Conservation (phyloP, 148 eudicot genomes). For the Silene uniflora region DNA sequence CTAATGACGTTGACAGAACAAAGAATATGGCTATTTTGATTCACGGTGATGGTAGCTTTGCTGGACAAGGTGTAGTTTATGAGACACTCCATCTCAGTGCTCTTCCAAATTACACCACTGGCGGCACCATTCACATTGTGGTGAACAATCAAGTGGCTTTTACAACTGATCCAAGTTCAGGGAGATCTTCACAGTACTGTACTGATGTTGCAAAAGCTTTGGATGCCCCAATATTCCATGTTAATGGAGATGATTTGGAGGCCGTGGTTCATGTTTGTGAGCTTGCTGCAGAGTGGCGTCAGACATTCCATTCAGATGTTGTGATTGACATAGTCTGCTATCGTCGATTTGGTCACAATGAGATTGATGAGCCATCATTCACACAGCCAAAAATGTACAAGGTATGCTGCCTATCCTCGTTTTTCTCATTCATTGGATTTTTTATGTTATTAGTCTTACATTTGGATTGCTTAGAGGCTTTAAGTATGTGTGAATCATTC, state of each 20-base stretch:
- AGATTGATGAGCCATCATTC: conserved; percentile 93
- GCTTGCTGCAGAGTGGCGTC: conserved; percentile 98
- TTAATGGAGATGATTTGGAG: conserved; percentile 93
- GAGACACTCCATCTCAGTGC: conserved; percentile 95
- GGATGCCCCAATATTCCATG: conserved; percentile 88
- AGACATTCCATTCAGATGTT: conserved; percentile 91
- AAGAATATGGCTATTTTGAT: conserved; percentile 75
- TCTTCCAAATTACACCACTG: conserved; percentile 88
- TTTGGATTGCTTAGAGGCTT: background rate
- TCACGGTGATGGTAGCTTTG: conserved; percentile 97
- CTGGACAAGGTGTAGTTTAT: conserved; percentile 96
- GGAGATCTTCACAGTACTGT: conserved; percentile 94
- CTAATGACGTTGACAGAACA: conserved; percentile 65
- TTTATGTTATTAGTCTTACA: background rate
- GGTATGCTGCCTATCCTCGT: conserved; percentile 33
- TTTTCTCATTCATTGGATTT: background rate
- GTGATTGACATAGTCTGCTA: conserved; percentile 91
- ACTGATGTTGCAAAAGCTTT: conserved; percentile 96
- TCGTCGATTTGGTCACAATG: conserved; percentile 92
- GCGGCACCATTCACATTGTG: conserved; percentile 89
- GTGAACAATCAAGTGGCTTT: conserved; percentile 96
- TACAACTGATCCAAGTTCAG: conserved; percentile 79
- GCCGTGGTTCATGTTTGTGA: conserved; percentile 93
- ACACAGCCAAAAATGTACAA: conserved; percentile 93
- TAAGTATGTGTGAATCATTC: background rate